These are phyloP conservation scores for Cunninghamia lanceolata DNA, from an alignment of 75 land plant genomes.

Conservation along the genomic window DNA sequence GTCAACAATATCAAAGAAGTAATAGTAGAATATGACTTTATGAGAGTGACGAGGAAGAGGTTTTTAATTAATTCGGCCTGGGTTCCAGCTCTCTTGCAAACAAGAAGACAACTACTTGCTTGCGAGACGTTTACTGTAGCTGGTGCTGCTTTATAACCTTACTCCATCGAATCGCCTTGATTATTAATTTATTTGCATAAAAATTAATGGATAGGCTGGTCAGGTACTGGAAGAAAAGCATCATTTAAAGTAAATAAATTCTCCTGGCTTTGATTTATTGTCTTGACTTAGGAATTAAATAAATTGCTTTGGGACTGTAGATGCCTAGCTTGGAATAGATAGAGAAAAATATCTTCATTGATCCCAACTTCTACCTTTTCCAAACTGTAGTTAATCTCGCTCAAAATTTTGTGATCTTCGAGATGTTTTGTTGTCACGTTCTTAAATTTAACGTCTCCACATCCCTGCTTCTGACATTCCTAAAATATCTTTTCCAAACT, in stretches of 20 bases:
- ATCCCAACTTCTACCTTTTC: not conserved
- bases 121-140: not conserved
- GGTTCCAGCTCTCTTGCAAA: not conserved
- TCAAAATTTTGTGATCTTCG: not conserved
- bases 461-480: no score
- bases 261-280: not conserved
- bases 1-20: no score
- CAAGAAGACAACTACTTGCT: not conserved
- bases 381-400: not conserved
- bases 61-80: not conserved
- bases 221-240: not conserved
- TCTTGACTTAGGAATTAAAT: not conserved
- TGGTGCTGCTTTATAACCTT: not conserved
- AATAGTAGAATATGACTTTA: no score
- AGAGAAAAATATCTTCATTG: no score
- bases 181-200: not conserved
- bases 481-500: no score
- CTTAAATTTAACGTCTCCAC: no score
- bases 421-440: no score
- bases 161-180: not conserved
- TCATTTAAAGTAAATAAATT: no score
- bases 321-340: not conserved
- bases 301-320: not conserved
- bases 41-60: not conserved
- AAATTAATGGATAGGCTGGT: not conserved